Base-by-base conservation (phyloP, 176 grass and related monocot species). In the Eremochloa ophiuroides region DNA sequence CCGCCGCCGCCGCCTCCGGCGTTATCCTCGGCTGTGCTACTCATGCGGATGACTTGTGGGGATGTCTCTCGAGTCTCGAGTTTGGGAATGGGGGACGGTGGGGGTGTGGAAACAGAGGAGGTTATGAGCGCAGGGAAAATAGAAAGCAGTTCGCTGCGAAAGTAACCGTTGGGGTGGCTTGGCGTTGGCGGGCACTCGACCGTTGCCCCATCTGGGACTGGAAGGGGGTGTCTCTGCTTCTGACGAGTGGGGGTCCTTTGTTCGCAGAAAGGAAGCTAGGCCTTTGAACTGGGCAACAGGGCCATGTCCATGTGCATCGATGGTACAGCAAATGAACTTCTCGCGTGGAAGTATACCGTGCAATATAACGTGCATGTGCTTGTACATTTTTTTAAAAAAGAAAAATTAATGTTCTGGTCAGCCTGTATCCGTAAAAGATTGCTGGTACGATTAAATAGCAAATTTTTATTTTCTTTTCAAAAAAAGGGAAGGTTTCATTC, bases 131-230 rank as follows among this genome's bases (percentile, higher is more conserved):
- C 60, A 60, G 23, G 23, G 35, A 69, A 69, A 62, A 55, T 73
- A 69, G 58, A 42, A n/a, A 34, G 60, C 26, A 30, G 68, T 17
- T 66, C 44, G 35, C 58, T 5, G 44, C 18, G 56, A 35, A 89
- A 59, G 82, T 85, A 77, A 65, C 87, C 87, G 87, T 89, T 89
- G 78, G 46, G 22, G 17, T 58, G 43, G 1, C 66, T 46, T 62
- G 58, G 44, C 41, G 44, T 58, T 62, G 42, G 34, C 70, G 71
- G 82, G 82, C 53, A 81, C 77, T 66, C 27, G 87, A 77, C 87
- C 87, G 87, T 89, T 89, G 87, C 62, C 76, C 62, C 76, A 44
- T 37, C 13, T 44, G 20, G 22, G 4, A 4, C 7, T 56, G 15
- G 22, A n/a, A n/a, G n/a, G n/a, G n/a, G n/a, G 41, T 25, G 0